phyloP scores from a whole-genome alignment of 306 rosid species.

The Malus fusca region DNA sequence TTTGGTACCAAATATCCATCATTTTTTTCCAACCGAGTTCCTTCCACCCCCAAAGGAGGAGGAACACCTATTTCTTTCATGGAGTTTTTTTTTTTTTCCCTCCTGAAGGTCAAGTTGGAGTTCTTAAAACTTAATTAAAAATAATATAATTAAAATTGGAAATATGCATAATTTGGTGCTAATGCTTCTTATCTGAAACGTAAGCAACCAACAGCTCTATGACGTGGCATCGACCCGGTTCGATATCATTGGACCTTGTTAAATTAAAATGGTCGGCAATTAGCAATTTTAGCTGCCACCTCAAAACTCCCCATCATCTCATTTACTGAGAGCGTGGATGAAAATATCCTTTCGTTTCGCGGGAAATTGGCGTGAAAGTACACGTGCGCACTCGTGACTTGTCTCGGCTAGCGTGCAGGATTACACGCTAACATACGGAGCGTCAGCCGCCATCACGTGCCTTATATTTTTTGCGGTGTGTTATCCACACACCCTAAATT shows the following conservation, averaged over 20 bases:
- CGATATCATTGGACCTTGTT: not conserved
- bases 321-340: constrained; percentile 32
- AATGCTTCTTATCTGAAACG: not conserved
- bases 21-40: too few relatives aligned
- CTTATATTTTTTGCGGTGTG: not conserved
- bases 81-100: too few relatives aligned
- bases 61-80: not conserved
- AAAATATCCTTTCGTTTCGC: not conserved
- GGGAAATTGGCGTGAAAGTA: not conserved
- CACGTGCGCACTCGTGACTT: not conserved
- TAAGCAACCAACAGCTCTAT: not conserved
- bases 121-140: too few relatives aligned
- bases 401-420: not conserved
- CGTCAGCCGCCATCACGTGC: constrained; percentile 26
- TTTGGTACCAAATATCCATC: too few relatives aligned
- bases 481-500: too few relatives aligned
- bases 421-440: not conserved
- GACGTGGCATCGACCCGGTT: constrained; percentile 4
- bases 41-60: too few relatives aligned
- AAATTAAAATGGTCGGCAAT: not conserved
- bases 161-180: not conserved
- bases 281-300: not conserved
- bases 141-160: not conserved
- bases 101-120: too few relatives aligned
- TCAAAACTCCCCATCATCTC: not conserved